Evolutionary conservation across 116 monocot species (phyloP).

Genomic region (Papilionanthe hybrid): DNA sequence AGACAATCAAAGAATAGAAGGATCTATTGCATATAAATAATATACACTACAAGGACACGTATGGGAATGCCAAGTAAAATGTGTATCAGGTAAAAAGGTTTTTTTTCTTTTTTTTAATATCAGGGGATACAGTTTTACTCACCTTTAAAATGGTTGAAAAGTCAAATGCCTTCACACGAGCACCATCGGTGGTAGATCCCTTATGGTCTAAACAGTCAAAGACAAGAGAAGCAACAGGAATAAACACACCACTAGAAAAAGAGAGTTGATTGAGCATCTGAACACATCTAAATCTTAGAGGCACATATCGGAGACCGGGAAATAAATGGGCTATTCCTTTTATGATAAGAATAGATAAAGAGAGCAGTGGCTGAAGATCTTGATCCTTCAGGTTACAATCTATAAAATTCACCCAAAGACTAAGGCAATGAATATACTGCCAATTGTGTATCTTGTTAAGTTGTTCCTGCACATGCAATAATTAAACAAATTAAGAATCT

Average conservation of each 20-base stretch:
- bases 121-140: not conserved
- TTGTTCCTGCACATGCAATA: conserved; percentile 56
- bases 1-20: not conserved
- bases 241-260: conserved; percentile 57
- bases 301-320: conserved; percentile 54
- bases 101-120: no score
- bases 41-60: not conserved
- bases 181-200: conserved; percentile 11
- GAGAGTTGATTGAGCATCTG: conserved; percentile 94
- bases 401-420: conserved; percentile 71
- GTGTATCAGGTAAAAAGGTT: no score
- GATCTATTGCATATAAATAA: not conserved
- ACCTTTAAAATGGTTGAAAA: conserved; percentile 74
- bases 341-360: conserved; percentile 51
- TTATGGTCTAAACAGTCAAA: conserved; percentile 57
- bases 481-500: conserved; percentile 7
- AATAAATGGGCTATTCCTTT: conserved; percentile 66
- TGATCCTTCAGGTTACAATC: conserved; percentile 52
- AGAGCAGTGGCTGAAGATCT: conserved; percentile 54
- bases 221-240: conserved; percentile 67
- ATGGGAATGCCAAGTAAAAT: not conserved
- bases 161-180: conserved; percentile 16
- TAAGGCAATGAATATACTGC: conserved; percentile 67
- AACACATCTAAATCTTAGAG: conserved; percentile 73
- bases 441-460: conserved; percentile 61